phyloP scores from a whole-genome alignment of 805 yeast genomes.

The Myxozyma neglecta region DNA sequence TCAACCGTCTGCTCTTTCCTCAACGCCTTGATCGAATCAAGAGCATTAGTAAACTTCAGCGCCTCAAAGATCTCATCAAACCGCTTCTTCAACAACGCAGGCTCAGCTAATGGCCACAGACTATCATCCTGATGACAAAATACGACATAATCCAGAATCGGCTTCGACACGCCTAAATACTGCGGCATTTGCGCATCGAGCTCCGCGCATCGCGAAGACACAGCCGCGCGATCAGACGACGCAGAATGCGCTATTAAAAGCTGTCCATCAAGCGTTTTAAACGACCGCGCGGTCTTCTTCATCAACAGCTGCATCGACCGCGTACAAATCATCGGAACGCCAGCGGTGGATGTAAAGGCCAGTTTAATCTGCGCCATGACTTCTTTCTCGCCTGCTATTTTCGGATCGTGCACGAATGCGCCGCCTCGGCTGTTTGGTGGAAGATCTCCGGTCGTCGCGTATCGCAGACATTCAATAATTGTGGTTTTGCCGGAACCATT shows the following conservation, averaged over 20 bases:
- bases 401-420: slow-evolving; percentile 91
- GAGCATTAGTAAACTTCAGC: slow-evolving; percentile 83
- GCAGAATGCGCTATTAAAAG: slow-evolving; percentile 58
- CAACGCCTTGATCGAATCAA: slow-evolving; percentile 72
- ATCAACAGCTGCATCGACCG: slow-evolving; percentile 75
- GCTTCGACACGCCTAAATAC: slow-evolving; percentile 81
- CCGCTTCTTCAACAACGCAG: slow-evolving; percentile 80
- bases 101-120: slow-evolving; percentile 94
- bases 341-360: slow-evolving; percentile 73
- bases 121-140: slow-evolving; percentile 98
- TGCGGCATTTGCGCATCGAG: slow-evolving; percentile 78
- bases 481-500: slow-evolving; percentile 98
- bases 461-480: slow-evolving; percentile 87
- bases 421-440: slow-evolving; percentile 97
- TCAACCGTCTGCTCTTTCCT: slow-evolving; percentile 77
- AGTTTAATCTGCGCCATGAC: slow-evolving; percentile 89
- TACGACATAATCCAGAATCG: slow-evolving; percentile 86
- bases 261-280: slow-evolving; percentile 91
- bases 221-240: slow-evolving; percentile 65
- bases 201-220: slow-evolving; percentile 80
- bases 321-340: slow-evolving; percentile 78
- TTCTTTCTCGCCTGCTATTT: slow-evolving; percentile 55
- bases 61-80: slow-evolving; percentile 98
- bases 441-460: slow-evolving; percentile 91
- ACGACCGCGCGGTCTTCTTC: slow-evolving; percentile 63